Base-by-base conservation (phyloP, 2,329 filamentous ascomycete genomes). In the Cladophialophora psammophila region DNA sequence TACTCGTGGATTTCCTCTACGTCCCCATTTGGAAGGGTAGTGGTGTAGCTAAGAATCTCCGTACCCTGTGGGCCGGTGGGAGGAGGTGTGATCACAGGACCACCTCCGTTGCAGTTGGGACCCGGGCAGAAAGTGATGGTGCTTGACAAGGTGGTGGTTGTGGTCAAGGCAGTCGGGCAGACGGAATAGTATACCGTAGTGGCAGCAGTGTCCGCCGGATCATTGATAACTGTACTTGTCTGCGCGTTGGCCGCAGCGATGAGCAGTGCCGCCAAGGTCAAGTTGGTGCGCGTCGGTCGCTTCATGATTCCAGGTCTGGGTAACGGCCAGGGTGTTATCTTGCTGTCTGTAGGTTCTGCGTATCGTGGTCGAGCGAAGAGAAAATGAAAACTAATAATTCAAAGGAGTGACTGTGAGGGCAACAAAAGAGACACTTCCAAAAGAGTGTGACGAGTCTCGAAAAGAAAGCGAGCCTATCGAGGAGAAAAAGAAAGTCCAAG, bases 1-100 rank as follows among this genome's bases (percentile, higher is more conserved):
- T 75, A 76, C 31, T 70, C 72, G 26, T 68, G 63, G 42, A 67
- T 62, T 48, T 69, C 65, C n/a, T 64, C 63, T n/a, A 68, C 62
- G 38, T 70, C 65, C 15, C 72, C 72, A 31, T 73, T 66, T 5
- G 70, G 58, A 9, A 68, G 67, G 66, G 74, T 60, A 35, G 69
- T 68, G 45, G 71, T 71, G 48, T 60, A 71, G n/a, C 69, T 65
- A 26, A 71, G 65, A 31, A 72, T 65, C 31, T 65, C 65, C 20
- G 60, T 59, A 38, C 64, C 60, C 53, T 58, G 20, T n/a, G 60
- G 60, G 26, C 45, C 34, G 8, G 32, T 34, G 15, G 65, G 68
- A 5, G 64, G 64, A 50, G 65, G 31, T 3, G 71, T 73, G 58
- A 73, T 71, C 26, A 54, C 48, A 15, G 71, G 63, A 31, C 45